Base-by-base conservation (phyloP, 495 filamentous ascomycete species). In the Penicillium chermesinum region DNA sequence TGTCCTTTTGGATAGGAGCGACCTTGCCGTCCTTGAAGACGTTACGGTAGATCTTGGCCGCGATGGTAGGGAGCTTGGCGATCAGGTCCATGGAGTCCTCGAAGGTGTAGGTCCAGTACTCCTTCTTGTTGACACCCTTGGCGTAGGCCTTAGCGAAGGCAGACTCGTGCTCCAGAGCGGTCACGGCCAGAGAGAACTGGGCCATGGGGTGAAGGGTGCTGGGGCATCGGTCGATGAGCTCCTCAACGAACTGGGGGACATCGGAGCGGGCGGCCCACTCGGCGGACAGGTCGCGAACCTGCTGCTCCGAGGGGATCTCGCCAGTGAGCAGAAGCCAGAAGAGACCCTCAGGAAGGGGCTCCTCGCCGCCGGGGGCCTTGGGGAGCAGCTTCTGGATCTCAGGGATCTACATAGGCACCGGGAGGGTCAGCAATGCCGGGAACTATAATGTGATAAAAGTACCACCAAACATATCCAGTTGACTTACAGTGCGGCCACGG, bases 41-140 rank as follows among this genome's bases (percentile, higher is more conserved):
- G 69, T 98, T 98, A 73, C 91, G 91, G 84, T 98, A 98, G 80
- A 98, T 97, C 76, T 88, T 87, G 46, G 94, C 77, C 48, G 93
- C 94, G 61, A 98, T 96, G 66, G 89, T 96, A 60, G 93, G 93
- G 55, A 98, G 88, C 84, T 97, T 98, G 69, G 93, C 94, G 71
- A 98, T 97, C 66, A 97, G 78, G 76, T 98, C 91, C 93, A 98
- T 97, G 48, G 91, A 95, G 76, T 98, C 93, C 82, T 98, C 93
- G 63, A 94, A 98, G 57, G 93, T 96, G 79, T 97, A 89, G 72
- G 81, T 82, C 93, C 93, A 98, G 87, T 98, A 98, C 55, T 97
- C 88, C 70, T 86, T 87, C 85, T 98, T 98, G 80, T 89, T 91
- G 63, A 98, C 86, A 65, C 93, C 93, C 81, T 93, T 95, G 58